Evolutionary conservation across 306 rosid species (phyloP), one percentile per base, ranked within the genome.

Genomic region (Cucumis sativus): DNA sequence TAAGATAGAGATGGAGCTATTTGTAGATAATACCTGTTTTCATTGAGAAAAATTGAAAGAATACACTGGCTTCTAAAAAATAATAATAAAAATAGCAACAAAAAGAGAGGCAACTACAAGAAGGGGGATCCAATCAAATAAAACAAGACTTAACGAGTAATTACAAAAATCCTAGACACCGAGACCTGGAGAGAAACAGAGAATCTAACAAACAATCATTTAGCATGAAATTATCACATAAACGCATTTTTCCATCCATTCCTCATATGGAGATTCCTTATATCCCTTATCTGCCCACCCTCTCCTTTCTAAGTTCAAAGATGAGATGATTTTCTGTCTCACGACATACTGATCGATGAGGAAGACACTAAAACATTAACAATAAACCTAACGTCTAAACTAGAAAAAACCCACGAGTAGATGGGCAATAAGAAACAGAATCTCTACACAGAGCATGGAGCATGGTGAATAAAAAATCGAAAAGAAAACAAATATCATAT

Each of bases 181-280:
- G 3, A 52, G 57, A 6, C 57, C 20, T 47, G 2, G 57, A 52
- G 20, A 52, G 54, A 52, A 52, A 52, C 57, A 52, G 3, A 16
- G 8, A 52, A 52, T 52, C 57, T 52, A 52, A 6, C 20, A 52
- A 16, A 47, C 37, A 33, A 33, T 33, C 47, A 7, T 45, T 78
- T 78, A 23, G 82, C 82, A 74, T 78, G 79, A 47, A 81, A 82
- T 12, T 64, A 78, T 52, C 82, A 78, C n/a, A 78, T 76, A 56
- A 78, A 78, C 57, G 79, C 76, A 11, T 78, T 64, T 51, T 78
- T 78, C 76, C 85, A 72, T 39, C 74, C 41, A 40, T 40, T 77
- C 41, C 41, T 39, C 41, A 39, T 33, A 33, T 33, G 37, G 37
- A 33, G 37, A 33, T 33, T 33, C 37, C 37, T 33, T 33, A 33